Percentiles rank a stretch among this genome's conserved stretches.
These are phyloP conservation scores for Tricladium varicosporioides DNA, from an alignment of 2,329 filamentous ascomycete species.

Conservation along the genomic window DNA sequence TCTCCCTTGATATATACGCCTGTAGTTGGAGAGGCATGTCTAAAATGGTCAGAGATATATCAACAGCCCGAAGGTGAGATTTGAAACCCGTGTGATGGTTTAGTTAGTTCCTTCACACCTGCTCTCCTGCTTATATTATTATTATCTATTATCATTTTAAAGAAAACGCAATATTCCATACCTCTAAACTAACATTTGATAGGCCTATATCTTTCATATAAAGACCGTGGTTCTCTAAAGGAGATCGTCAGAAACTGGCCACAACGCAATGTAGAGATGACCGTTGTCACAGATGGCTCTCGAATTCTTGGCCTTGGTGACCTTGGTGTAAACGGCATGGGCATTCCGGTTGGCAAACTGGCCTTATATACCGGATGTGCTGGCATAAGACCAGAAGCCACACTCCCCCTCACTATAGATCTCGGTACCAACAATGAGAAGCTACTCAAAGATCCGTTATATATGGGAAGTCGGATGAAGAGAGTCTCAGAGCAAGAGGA, in stretches of 20 bases:
- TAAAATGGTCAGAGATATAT: slow-evolving; percentile 73
- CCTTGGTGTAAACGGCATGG: slow-evolving; percentile 78
- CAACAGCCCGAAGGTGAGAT: slow-evolving; percentile 61
- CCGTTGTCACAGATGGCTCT: slow-evolving; percentile 48
- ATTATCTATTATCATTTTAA: too few relatives aligned
- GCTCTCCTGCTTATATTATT: background rate
- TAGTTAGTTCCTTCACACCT: too few relatives aligned
- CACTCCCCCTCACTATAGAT: slow-evolving; percentile 78
- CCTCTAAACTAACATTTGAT: background rate
- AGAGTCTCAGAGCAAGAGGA: slow-evolving; percentile 70
- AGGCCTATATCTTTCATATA: slow-evolving; percentile 66
- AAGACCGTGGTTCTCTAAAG: slow-evolving; percentile 64
- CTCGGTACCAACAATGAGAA: slow-evolving; percentile 80
- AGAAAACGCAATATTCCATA: too few relatives aligned
- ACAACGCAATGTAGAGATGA: slow-evolving; percentile 63
- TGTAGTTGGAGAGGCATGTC: slow-evolving; percentile 68
- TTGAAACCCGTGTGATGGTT: too few relatives aligned
- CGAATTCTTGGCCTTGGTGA: slow-evolving; percentile 78
- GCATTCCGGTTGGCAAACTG: slow-evolving; percentile 82
- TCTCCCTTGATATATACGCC: slow-evolving; percentile 60
- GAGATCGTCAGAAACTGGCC: slow-evolving; percentile 70
- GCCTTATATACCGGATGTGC: slow-evolving; percentile 80
- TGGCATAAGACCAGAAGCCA: slow-evolving; percentile 78
- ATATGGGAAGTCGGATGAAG: slow-evolving; percentile 69
- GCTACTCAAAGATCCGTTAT: slow-evolving; percentile 72